Evolutionary conservation across 2,329 filamentous ascomycete genomes (phyloP), one percentile per base, ranked within the genome.

Genomic region (Talaromyces sp.): DNA sequence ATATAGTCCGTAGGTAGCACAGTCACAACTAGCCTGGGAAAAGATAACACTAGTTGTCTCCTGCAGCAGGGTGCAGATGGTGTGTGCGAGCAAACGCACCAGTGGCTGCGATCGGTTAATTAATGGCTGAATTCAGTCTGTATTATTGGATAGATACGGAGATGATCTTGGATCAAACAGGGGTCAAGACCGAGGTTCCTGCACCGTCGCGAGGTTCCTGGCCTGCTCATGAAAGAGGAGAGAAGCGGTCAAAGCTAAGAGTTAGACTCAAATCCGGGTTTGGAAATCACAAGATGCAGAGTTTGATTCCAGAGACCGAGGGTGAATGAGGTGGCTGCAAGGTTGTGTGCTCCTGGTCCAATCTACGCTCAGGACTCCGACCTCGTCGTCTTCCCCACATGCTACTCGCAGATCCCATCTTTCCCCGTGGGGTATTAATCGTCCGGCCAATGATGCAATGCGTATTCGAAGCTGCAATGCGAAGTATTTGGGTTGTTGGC

Each of bases 201-300:
- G 43, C 30, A 45, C 35, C 17, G 29, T 19, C 9, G 14, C 22
- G 14, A 29, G 9, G 43, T 45, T 35, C 43, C 43, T 46, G 43
- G 36, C 33, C 29, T 48, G 49, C 49, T 52, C 42, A 43, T 52
- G 49, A 52, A 52, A 52, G 49, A 52, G 49, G 49, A 52, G 49
- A 43, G 35, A 19, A 6, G 24, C n/a, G 44, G 44, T 42, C 49
- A 24, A 47, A 40, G 29, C 22, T 37, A 16, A 42, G 27, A 42
- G 13, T 33, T 33, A 33, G 33, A 24, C 35, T 42, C 44, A 20
- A 20, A 32, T 29, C 17, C 37, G 2, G 30, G 29, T 16, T n/a
- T 29, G n/a, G 14, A 17, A 24, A 30, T 52, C 49, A 52, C 49
- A 52, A 52, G 49, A 52, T 47, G 16, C 13, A 17, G 22, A 51